Conservation (phyloP, 2,329 filamentous ascomycete genomes). For the Orbilia brochopaga region DNA sequence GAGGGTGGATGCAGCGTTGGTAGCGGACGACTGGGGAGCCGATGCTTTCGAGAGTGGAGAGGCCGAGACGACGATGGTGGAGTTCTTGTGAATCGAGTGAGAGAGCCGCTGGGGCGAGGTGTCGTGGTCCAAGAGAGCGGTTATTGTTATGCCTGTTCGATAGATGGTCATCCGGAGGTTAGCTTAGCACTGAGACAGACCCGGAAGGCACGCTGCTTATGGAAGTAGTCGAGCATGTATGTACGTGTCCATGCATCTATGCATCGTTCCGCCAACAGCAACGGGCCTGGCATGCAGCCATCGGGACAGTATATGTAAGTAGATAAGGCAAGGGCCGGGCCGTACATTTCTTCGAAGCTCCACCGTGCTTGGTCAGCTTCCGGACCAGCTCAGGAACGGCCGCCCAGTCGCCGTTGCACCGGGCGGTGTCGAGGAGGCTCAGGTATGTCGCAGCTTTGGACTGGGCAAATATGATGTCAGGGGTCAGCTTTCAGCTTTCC, state of each 20-base stretch:
- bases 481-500: slow-evolving; percentile 57
- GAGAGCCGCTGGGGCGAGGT: slow-evolving; percentile 46
- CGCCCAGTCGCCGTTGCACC: slow-evolving; percentile 86
- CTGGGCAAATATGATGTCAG: slow-evolving; percentile 57
- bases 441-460: slow-evolving; percentile 84
- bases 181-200: neutral
- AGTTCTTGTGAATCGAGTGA: slow-evolving; percentile 46
- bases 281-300: slow-evolving; percentile 2
- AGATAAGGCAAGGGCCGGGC: slow-evolving; percentile 9
- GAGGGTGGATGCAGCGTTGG: slow-evolving; percentile 60
- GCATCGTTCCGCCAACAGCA: neutral
- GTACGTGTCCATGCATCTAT: neutral
- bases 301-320: slow-evolving; percentile 2
- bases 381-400: slow-evolving; percentile 85
- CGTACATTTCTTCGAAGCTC: slow-evolving; percentile 77
- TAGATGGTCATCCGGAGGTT: neutral
- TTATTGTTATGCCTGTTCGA: slow-evolving; percentile 73
- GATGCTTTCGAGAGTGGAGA: slow-evolving; percentile 38
- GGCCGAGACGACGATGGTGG: slow-evolving; percentile 45
- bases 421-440: slow-evolving; percentile 78
- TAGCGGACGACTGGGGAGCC: slow-evolving; percentile 58
- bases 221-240: no score
- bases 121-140: slow-evolving; percentile 60
- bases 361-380: slow-evolving; percentile 91
- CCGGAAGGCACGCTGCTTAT: no score